Base-by-base conservation (phyloP, 345 rosid species). In the Syzygium aromaticum region DNA sequence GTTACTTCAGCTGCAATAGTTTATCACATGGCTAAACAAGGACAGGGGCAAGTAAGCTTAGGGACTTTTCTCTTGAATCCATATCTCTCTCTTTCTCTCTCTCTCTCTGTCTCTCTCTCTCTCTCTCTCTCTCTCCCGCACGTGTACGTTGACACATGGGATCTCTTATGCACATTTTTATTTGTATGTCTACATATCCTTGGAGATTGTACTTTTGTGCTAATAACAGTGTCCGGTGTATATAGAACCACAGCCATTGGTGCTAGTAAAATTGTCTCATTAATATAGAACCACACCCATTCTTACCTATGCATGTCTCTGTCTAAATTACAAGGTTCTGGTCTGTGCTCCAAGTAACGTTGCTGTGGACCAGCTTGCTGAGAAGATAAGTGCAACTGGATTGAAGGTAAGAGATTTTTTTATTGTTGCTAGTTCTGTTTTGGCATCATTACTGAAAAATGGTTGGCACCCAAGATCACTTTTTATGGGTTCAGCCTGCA, bases 301-400 rank as follows among this genome's bases (percentile, higher is more conserved):
- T 73, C 82, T 73, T 38, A 73, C 49, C 49, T 33, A 10, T 73
- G 82, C 82, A 73, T 19, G 49, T 73, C 49, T 46, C 49, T 25
- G 38, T 73, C 27, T 73, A 38, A 73, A 73, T 38, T 38, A 73
- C 86, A 89, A 98, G 99, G 99, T 98, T 90, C 91, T 98, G 91
- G 99, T 98, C 83, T 96, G 99, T 86, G 99, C 99, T 52, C 99
- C 99, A 86, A 98, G 99, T 90, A 98, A 98, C 87, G 99, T 98
- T 86, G 99, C 99, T 89, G 99, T 98, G 7, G 99, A 98, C 91
- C 99, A 98, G 90, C 93, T 98, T 86, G 99, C 99, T 88, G 99
- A 96, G 92, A 98, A 98, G 92, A 98, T 98, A 85, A 98, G 99
- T 95, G 96, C 99, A 57, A 98, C 99, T 86, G 98, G 99, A 46